phyloP scores from a whole-genome alignment of 148 eudicot genomes.

The Heliosperma pusillum region DNA sequence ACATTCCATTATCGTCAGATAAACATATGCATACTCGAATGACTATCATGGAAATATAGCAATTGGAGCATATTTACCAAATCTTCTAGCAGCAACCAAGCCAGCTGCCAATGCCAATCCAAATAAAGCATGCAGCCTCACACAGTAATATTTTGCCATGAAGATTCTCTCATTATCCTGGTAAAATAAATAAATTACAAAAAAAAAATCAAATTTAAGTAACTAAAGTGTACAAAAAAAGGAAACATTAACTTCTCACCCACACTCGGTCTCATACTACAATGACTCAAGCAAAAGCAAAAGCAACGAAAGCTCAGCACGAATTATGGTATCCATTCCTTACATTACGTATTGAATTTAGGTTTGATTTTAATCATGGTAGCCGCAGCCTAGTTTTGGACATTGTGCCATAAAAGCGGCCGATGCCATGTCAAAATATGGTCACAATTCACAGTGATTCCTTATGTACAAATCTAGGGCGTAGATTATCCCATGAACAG shows the following conservation, averaged over 20 bases:
- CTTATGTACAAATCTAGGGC: neutral
- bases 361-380: too few relatives aligned
- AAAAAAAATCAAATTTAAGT: neutral
- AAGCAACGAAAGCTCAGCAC: neutral
- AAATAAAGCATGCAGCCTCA: constrained; percentile 60
- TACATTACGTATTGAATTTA: neutral
- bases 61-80: constrained; percentile 23
- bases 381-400: neutral
- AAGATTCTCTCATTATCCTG: constrained; percentile 74
- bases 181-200: neutral
- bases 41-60: constrained; percentile 15
- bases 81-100: constrained; percentile 56
- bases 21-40: neutral
- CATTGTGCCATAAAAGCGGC: neutral
- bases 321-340: neutral
- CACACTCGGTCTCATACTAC: neutral
- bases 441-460: neutral
- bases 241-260: neutral
- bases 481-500: neutral
- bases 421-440: neutral
- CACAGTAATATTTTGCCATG: constrained; percentile 76
- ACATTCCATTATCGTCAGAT: neutral
- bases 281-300: neutral
- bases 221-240: too few relatives aligned
- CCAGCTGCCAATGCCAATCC: constrained; percentile 72